Base-by-base conservation (phyloP, 2,329 filamentous ascomycete genomes). In the Cytospora schulzeri region DNA sequence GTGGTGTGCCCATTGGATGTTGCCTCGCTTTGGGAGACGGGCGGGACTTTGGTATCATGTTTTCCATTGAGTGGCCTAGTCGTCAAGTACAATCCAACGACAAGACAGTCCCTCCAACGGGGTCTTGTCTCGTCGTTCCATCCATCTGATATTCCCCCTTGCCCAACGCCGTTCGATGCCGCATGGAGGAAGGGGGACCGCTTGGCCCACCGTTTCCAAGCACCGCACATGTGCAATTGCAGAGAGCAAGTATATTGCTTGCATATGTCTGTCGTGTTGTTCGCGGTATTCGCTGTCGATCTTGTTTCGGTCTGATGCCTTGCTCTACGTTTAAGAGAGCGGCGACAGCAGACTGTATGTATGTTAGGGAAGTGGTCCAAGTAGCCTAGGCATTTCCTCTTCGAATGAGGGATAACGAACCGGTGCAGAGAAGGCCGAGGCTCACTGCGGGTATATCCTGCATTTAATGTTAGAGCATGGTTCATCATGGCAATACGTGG, bases 391-490 rank as follows among this genome's bases (percentile, higher is more conserved):
- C 29, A 17, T 7, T 29, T 22, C 24, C 41, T 4, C 28, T 28
- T 35, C 33, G 15, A 9, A 22, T 14, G 26, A 41, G 14, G 52
- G 45, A 50, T 4, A 14, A 4, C 65, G 38, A 62, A 67, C 65
- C 65, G 62, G 59, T 67, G 65, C 55, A 67, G 62, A 12, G 92
- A 89, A 62, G 95, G 95, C 76, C 91, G 88, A 50, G 95, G 95
- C 77, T 94, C 91, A 83, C 93, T 98, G 77, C 91, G 90, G 62
- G 94, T 96, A 83, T 97, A 98, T 72, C 94, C 91, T 95, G 73
- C 68, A 60, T 62, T n/a, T 58, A 55, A 56, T 31, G 61, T 69
- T 62, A 67, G 68, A 66, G 65, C 24, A 53, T 64, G 52, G 55
- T 55, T 31, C 17, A 14, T 53, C 19, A 24, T 31, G 33, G 60